Conservation (phyloP, 78 protist genomes). For the Anaeramoeba flamelloides region DNA sequence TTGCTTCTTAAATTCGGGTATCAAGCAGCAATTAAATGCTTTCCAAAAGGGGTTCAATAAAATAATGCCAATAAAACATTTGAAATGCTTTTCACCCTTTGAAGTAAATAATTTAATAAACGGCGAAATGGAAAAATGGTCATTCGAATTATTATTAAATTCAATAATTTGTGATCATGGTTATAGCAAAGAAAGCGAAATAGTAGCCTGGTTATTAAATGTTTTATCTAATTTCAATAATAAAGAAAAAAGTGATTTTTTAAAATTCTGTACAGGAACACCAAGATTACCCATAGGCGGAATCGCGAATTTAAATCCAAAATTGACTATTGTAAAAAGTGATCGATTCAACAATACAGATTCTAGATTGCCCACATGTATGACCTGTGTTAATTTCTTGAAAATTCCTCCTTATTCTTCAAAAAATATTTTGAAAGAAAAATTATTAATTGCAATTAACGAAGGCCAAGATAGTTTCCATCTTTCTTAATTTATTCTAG, state of each 20-base stretch:
- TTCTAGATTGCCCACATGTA: slow-evolving; percentile 12
- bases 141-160: not conserved
- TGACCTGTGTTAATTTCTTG: slow-evolving; percentile 59
- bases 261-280: not conserved
- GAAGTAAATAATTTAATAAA: not conserved
- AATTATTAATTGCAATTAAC: slow-evolving; percentile 36
- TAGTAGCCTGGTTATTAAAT: not conserved
- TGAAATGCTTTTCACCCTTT: not conserved
- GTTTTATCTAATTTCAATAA: not conserved
- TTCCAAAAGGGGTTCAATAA: not conserved
- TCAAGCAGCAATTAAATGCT: not conserved
- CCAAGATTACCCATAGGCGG: not conserved
- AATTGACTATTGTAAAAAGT: not conserved
- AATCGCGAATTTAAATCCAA: not conserved
- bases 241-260: not conserved
- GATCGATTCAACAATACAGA: too few relatives aligned
- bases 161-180: not conserved
- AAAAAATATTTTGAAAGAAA: slow-evolving; percentile 31
- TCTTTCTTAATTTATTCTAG: slow-evolving; percentile 42
- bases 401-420: slow-evolving; percentile 62
- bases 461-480: slow-evolving; percentile 45
- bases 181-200: not conserved
- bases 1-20: not conserved
- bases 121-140: not conserved
- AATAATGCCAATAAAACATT: not conserved